phyloP scores from a whole-genome alignment of 2,329 filamentous ascomycete genomes.

The Fonsecaea monophora region DNA sequence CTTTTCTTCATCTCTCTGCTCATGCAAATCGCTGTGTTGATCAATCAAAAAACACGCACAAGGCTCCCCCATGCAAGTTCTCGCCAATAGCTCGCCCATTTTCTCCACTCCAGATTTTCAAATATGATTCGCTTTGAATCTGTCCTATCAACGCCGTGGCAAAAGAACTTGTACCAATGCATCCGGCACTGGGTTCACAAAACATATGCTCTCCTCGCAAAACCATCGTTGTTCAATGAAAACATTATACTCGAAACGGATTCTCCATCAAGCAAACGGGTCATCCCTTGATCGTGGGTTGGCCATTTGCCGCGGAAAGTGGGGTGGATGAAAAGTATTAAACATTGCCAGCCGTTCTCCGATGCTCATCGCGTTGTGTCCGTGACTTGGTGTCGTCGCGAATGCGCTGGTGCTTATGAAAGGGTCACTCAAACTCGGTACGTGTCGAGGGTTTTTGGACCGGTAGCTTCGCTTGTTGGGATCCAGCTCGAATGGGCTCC shows the following conservation, averaged over 20 bases:
- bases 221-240: neutral
- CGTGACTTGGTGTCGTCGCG: constrained; percentile 32
- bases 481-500: constrained; percentile 56
- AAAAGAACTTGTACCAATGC: constrained; percentile 9
- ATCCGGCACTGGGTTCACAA: neutral
- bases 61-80: neutral
- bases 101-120: neutral
- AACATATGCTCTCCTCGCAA: neutral
- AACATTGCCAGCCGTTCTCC: constrained; percentile 37
- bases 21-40: constrained; percentile 10
- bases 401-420: constrained; percentile 45
- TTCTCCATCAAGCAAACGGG: constrained; percentile 31
- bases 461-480: constrained; percentile 45
- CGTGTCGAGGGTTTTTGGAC: constrained; percentile 48
- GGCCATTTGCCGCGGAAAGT: constrained; percentile 26
- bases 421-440: constrained; percentile 53
- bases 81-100: constrained; percentile 3
- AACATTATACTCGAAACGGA: neutral
- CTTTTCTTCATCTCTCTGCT: constrained; percentile 5
- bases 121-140: constrained; percentile 9
- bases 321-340: constrained; percentile 32
- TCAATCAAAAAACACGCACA: constrained; percentile 1
- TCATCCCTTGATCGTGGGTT: constrained; percentile 28
- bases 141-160: constrained; percentile 13
- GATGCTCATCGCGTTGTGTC: constrained; percentile 36